Conservation (phyloP, 495 filamentous ascomycete genomes). For the Aspergillus egyptiacus region DNA sequence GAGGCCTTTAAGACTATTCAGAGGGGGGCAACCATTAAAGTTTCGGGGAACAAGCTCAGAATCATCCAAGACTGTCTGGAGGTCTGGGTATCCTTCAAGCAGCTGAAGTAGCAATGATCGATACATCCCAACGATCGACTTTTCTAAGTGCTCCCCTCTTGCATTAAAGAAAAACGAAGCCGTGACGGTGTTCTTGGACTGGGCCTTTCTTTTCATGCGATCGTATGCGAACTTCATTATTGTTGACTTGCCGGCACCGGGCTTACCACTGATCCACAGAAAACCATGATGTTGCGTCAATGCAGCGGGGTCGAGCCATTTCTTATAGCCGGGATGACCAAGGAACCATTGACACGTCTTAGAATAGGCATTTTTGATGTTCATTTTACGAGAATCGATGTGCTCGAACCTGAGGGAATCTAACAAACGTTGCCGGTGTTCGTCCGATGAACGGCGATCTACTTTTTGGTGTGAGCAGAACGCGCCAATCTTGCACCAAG, state of each 20-base stretch:
- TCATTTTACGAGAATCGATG: constrained; percentile 21
- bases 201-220: constrained; percentile 12
- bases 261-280: constrained; percentile 54
- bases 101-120: constrained; percentile 42
- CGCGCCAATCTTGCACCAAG: too few relatives aligned
- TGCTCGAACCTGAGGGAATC: constrained; percentile 28
- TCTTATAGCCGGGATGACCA: constrained; percentile 28
- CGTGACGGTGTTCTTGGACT: constrained; percentile 12
- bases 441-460: neutral
- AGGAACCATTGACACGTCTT: constrained; percentile 50
- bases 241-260: constrained; percentile 51
- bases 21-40: constrained; percentile 8
- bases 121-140: constrained; percentile 49
- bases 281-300: constrained; percentile 41
- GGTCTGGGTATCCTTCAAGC: constrained; percentile 23
- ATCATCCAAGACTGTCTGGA: constrained; percentile 23
- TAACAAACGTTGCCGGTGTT: constrained; percentile 14
- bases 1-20: constrained; percentile 20
- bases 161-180: constrained; percentile 51
- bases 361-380: constrained; percentile 22
- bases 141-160: constrained; percentile 43
- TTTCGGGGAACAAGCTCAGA: neutral
- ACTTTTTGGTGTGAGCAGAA: too few relatives aligned
- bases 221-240: constrained; percentile 43
- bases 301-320: constrained; percentile 42